Conservation (phyloP, 768 basidiomycete genomes). For the Tricholoma flavovirens region DNA sequence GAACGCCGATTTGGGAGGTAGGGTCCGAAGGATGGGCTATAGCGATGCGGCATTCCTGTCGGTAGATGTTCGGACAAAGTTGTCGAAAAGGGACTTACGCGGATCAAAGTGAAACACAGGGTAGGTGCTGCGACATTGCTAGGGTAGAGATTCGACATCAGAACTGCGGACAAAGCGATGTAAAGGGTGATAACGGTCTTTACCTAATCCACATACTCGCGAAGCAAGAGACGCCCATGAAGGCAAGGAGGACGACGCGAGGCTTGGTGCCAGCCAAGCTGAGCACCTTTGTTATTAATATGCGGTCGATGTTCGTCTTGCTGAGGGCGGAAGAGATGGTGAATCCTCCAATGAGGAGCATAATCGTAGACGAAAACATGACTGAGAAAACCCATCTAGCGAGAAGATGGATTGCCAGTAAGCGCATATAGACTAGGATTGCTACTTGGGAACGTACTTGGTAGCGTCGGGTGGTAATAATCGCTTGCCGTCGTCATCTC, state of each 20-base stretch:
- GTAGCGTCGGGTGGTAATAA: slow-evolving; percentile 68
- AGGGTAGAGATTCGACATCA: slow-evolving; percentile 8
- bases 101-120: slow-evolving; percentile 92
- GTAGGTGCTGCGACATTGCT: slow-evolving; percentile 98
- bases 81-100: slow-evolving; percentile 46
- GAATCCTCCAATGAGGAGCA: slow-evolving; percentile 97
- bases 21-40: slow-evolving; percentile 83
- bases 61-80: no score
- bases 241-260: slow-evolving; percentile 79
- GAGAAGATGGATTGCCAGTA: no score
- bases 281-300: slow-evolving; percentile 86
- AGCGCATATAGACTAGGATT: no score
- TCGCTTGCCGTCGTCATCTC: slow-evolving; percentile 48
- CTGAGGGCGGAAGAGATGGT: slow-evolving; percentile 94
- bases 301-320: slow-evolving; percentile 91
- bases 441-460: slow-evolving; percentile 61
- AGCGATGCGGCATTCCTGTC: no score
- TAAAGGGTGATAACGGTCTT: slow-evolving; percentile 2
- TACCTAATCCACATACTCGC: slow-evolving; percentile 99
- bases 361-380: slow-evolving; percentile 98
- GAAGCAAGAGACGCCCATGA: slow-evolving; percentile 96
- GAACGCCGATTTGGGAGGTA: slow-evolving; percentile 83
- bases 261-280: slow-evolving; percentile 87
- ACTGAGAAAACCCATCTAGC: slow-evolving; percentile 84
- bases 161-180: not conserved